These are phyloP conservation scores for Penicillium digitatum DNA, from an alignment of 2,329 filamentous ascomycete genomes.

Conservation along the genomic window DNA sequence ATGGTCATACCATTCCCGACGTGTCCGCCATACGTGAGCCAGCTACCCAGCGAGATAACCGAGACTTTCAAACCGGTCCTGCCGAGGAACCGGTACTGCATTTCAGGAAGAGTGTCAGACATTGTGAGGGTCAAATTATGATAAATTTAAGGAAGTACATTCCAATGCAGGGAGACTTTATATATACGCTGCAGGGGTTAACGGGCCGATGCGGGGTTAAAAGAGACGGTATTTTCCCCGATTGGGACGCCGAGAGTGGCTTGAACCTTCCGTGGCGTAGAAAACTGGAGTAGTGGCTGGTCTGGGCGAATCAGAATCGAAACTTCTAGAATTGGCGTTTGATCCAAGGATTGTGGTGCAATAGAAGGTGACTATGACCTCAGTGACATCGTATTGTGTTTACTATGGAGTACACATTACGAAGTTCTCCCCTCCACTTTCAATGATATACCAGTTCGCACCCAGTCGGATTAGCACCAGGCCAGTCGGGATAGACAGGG, in stretches of 20 bases:
- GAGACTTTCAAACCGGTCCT: slow-evolving; percentile 70
- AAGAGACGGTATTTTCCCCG: slow-evolving; percentile 4
- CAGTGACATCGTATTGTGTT: not conserved
- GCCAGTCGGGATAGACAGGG: slow-evolving; percentile 19
- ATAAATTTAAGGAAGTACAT: not conserved
- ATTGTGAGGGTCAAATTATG: slow-evolving; percentile 6
- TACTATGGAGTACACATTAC: not conserved
- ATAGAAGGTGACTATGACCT: not conserved
- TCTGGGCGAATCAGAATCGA: slow-evolving; percentile 4
- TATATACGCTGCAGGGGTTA: not conserved
- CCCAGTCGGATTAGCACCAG: slow-evolving; percentile 19
- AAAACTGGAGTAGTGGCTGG: not conserved
- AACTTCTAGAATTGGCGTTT: not conserved
- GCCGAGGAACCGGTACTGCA: slow-evolving; percentile 65
- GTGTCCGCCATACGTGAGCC: slow-evolving; percentile 69
- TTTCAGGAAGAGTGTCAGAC: slow-evolving; percentile 23
- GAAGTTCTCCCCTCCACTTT: not conserved
- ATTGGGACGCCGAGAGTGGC: slow-evolving; percentile 12
- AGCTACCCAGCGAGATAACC: slow-evolving; percentile 61
- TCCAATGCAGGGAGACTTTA: not conserved
- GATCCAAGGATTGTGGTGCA: not conserved
- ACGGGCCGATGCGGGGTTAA: slow-evolving; percentile 15
- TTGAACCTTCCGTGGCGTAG: not conserved
- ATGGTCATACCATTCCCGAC: slow-evolving; percentile 57
- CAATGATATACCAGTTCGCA: slow-evolving; percentile 10